phyloP scores from a whole-genome alignment of 2,329 filamentous ascomycete species.

The Phialemoniopsis sp. region DNA sequence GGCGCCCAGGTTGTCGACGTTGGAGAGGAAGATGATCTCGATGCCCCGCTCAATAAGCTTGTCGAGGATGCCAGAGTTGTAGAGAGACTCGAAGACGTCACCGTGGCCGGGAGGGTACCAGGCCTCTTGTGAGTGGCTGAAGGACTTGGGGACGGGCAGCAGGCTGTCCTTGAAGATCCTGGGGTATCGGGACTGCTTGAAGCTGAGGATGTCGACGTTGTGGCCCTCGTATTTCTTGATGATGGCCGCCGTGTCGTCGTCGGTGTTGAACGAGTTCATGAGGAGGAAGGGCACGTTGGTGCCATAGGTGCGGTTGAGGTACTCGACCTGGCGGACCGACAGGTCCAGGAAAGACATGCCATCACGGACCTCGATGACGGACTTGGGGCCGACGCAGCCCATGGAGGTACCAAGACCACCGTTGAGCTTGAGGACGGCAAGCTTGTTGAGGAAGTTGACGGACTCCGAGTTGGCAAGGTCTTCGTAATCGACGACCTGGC shows the following conservation, averaged over 20 bases:
- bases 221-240: conserved; percentile 99
- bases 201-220: conserved; percentile 98
- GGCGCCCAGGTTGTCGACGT: conserved; percentile 96
- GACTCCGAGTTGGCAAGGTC: conserved; percentile 85
- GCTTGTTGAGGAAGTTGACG: conserved; percentile 92
- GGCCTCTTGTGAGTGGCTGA: conserved; percentile 83
- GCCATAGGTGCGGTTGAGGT: conserved; percentile 95
- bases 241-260: conserved; percentile 95
- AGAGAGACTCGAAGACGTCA: conserved; percentile 98
- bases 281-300: conserved; percentile 97
- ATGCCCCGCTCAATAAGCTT: conserved; percentile 93
- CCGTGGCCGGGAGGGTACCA: conserved; percentile 99
- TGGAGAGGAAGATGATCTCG: conserved; percentile 97
- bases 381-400: conserved; percentile 99
- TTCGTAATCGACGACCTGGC: conserved; percentile 94
- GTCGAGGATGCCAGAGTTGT: conserved; percentile 98
- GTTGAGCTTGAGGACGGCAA: conserved; percentile 98
- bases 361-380: conserved; percentile 97
- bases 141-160: conserved; percentile 88
- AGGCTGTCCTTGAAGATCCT: conserved; percentile 98
- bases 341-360: conserved; percentile 99
- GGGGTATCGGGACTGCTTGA: conserved; percentile 99
- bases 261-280: conserved; percentile 99
- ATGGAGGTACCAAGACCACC: conserved; percentile 99
- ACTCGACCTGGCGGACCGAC: conserved; percentile 97